A percentile compares a stretch with the other conserved stretches of the same genome.
These are phyloP conservation scores for Pythium rishiriense DNA, from an alignment of 352 stramenopile genomes.

Conservation along the genomic window DNA sequence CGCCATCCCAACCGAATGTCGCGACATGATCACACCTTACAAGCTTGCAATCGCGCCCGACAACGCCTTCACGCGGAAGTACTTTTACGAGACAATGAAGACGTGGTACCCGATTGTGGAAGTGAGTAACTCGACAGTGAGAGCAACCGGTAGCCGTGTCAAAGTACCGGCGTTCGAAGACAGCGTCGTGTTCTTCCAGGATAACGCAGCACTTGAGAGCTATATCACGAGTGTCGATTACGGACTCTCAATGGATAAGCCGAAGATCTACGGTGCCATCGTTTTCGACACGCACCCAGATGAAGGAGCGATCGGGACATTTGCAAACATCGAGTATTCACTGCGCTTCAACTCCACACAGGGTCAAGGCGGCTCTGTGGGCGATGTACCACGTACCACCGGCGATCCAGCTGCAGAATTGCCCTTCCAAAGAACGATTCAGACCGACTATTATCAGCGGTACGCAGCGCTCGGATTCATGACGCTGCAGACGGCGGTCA, in stretches of 20 bases:
- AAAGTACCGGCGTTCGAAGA: constrained; percentile 52
- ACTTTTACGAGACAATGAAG: constrained; percentile 65
- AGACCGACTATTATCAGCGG: constrained; percentile 37
- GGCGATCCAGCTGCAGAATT: constrained; percentile 30
- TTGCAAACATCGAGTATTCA: constrained; percentile 50
- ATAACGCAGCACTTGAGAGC: constrained; percentile 37
- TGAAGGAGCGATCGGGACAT: constrained; percentile 33
- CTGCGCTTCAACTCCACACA: constrained; percentile 56
- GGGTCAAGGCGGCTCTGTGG: constrained; percentile 20
- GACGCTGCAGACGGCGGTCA: constrained; percentile 62
- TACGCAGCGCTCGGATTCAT: constrained; percentile 55
- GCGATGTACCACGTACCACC: constrained; percentile 31
- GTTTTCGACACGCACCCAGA: constrained; percentile 50
- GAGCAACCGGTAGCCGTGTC: constrained; percentile 21
- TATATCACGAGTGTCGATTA: constrained; percentile 56
- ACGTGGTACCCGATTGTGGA: constrained; percentile 59
- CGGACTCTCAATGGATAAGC: constrained; percentile 35
- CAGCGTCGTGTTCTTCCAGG: constrained; percentile 59
- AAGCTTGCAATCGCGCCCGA: constrained; percentile 61
- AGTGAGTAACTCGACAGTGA: constrained; percentile 31
- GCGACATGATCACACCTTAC: constrained; percentile 43
- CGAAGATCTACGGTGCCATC: constrained; percentile 58
- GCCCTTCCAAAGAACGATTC: constrained; percentile 39
- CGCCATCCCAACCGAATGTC: constrained; percentile 36
- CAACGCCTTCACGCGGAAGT: constrained; percentile 55